Evolutionary conservation across 192 early-diverging fungal species (phyloP), one percentile per base, ranked within the genome.

Genomic region (Phlyctochytrium bullatum): DNA sequence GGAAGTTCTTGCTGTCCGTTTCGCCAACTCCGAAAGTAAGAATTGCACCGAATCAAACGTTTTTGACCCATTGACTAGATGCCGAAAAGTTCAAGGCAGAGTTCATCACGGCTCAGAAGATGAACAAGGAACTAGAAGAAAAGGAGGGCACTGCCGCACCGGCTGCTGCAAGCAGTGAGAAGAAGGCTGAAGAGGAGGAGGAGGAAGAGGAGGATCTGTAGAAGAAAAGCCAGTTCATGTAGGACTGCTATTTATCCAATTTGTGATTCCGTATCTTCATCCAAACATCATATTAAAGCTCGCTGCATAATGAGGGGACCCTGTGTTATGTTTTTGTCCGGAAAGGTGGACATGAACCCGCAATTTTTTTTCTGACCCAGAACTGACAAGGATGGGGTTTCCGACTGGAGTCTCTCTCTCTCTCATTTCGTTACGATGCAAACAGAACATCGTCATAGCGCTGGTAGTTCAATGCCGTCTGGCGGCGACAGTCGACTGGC

Each of bases 1-100:
- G 47, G 91, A 98, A 80, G 80, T 92, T 24, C 84, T 99, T 47
- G 97, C 97, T 36, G 95, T 98, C 67, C 91, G 97, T 64, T 96
- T 99, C 65, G 93, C 89, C 71, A 98, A 96, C 88, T 77, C 89
- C 50, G 96, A 99, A 36, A 96, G 82, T 86, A 65, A 53, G 80
- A 25, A 59, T 16, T 54, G 14, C n/a, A 16, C 34, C 20, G 57
- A 35, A 35, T 29, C 31, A 3, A 1, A 2, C 17, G 30, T 23
- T 28, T n/a, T 34, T 59, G 3, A 16, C 32, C 25, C 58, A 34
- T 30, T 24, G 1, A 33, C n/a, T 40, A 86, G 83, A 95, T 67
- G 95, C 95, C 66, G 88, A 90, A 78, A 85, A 91, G 78, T 93
- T 93, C 89, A 96, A 96, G 84, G 88, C 83, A 32, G 83, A 87